Evolutionary conservation across 805 yeast species (phyloP).

Genomic region (Candida anglica): DNA sequence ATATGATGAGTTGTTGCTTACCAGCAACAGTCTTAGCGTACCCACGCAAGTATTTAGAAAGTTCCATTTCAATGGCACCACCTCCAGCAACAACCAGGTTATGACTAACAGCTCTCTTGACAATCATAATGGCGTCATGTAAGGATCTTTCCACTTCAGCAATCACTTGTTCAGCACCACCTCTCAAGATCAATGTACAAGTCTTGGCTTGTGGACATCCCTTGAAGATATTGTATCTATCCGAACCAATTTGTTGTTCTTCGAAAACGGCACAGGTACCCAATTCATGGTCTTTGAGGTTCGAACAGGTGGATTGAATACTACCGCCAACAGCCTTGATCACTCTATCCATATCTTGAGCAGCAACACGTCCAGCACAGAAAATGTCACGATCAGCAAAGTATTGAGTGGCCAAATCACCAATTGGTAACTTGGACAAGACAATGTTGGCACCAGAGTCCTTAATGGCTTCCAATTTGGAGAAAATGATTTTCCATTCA

Average conservation of each 20-base stretch:
- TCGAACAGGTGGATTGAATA: conserved; percentile 71
- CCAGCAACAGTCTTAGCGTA: conserved; percentile 87
- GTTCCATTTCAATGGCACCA: conserved; percentile 98
- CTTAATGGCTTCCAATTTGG: conserved; percentile 79
- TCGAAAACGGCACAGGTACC: conserved; percentile 86
- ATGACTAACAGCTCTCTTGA: conserved; percentile 87
- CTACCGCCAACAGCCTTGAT: conserved; percentile 92
- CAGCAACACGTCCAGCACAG: conserved; percentile 93
- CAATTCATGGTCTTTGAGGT: conserved; percentile 63
- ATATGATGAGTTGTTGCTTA: conserved; percentile 88
- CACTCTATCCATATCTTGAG: conserved; percentile 90
- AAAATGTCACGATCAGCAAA: conserved; percentile 95
- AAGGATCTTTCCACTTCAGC: conserved; percentile 97
- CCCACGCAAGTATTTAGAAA: conserved; percentile 84
- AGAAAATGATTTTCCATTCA: conserved; percentile 93
- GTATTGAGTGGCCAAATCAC: conserved; percentile 97
- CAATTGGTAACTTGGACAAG: conserved; percentile 91
- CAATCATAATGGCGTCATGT: conserved; percentile 98
- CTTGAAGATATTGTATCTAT: conserved; percentile 86
- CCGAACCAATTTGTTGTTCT: conserved; percentile 94
- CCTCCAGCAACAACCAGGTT: conserved; percentile 95
- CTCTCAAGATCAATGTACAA: conserved; percentile 88
- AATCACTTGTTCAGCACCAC: conserved; percentile 97
- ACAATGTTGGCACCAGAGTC: conserved; percentile 89
- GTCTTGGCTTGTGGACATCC: conserved; percentile 93